Percentiles rank a stretch among this genome's conserved stretches.
These are phyloP conservation scores for Colletotrichum sp. DNA, from an alignment of 2,329 filamentous ascomycete genomes.

Conservation along the genomic window DNA sequence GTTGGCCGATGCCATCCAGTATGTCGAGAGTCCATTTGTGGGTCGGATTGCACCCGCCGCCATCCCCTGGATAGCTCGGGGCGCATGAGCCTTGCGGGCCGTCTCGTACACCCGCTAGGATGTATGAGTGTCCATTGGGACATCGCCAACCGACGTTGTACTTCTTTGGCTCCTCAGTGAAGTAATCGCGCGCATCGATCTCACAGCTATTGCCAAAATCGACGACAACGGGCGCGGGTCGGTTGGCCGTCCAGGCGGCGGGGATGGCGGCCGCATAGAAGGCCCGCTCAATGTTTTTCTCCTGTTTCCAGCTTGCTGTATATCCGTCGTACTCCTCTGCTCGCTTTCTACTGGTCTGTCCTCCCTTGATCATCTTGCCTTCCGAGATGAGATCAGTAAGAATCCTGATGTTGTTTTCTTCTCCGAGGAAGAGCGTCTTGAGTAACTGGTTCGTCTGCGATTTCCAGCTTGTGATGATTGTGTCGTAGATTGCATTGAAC, in stretches of 20 bases:
- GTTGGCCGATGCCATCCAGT: background rate
- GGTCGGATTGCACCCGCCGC: background rate
- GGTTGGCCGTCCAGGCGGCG: background rate
- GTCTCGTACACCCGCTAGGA: background rate
- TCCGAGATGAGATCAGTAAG: background rate
- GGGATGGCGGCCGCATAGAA: constrained; percentile 9
- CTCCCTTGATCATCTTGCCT: background rate
- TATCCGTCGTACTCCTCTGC: background rate
- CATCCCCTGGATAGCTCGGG: background rate
- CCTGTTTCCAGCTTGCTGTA: background rate
- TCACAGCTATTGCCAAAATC: constrained; percentile 2
- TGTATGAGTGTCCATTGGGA: background rate
- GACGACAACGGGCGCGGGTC: background rate
- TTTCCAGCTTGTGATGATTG: background rate
- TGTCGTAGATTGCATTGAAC: background rate
- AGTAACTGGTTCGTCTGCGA: background rate
- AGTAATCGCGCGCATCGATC: constrained; percentile 1
- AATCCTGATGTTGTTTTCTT: background rate
- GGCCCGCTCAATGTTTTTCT: background rate
- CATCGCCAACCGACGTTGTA: background rate
- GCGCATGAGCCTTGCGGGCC: background rate
- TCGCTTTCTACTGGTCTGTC: background rate
- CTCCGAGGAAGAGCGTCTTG: background rate
- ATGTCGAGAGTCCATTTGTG: background rate
- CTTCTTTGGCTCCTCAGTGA: background rate